Evolutionary conservation across 139 green algal species (phyloP), one percentile per base, ranked within the genome.

Genomic region (Tetratostichococcus sp.): DNA sequence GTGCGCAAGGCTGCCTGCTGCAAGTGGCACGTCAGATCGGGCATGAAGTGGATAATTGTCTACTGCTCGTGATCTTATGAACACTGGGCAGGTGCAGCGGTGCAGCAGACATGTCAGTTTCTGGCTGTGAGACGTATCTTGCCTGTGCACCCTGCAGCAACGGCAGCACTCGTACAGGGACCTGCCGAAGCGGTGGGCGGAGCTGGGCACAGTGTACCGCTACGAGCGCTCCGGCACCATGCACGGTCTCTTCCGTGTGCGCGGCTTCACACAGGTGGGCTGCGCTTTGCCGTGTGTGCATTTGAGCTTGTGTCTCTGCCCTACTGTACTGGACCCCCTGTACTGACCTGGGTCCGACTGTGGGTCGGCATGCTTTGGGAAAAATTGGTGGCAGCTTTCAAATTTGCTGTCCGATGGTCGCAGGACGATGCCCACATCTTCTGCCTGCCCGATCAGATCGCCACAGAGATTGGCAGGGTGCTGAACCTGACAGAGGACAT

Each of bases 381-480:
- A n/a, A n/a, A n/a, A n/a, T n/a, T n/a, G n/a, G n/a, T 2, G 50
- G 50, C 50, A 62, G 4, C 50, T n/a, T 2, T 23, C 39, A 21
- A 6, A 26, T 62, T 62, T 8, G 50, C 50, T 62, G 50, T 26
- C 11, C 26, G 22, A 1, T 28, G 30, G 4, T 2, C 70, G 26
- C 92, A 98, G 87, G 96, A 99, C 78, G 96, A 99, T 80, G 96
- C 86, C 0, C 96, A 99, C 86, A 98, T 98, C 78, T 99, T 99
- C 82, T 99, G 96, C 85, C 84, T 97, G 77, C 96, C 95, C 0
- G 71, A 85, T 35, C 95, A 98, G 83, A 93, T 98, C 39, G 77
- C 84, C 23, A 71, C 42, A 1, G 95, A 98, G 81, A 98, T 98
- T 72, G 39, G 76, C 23, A 83, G 87, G 30, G 90, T 97, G 74